Conservation (phyloP, 1,284 basidiomycete species). For the Marasmius sp. region DNA sequence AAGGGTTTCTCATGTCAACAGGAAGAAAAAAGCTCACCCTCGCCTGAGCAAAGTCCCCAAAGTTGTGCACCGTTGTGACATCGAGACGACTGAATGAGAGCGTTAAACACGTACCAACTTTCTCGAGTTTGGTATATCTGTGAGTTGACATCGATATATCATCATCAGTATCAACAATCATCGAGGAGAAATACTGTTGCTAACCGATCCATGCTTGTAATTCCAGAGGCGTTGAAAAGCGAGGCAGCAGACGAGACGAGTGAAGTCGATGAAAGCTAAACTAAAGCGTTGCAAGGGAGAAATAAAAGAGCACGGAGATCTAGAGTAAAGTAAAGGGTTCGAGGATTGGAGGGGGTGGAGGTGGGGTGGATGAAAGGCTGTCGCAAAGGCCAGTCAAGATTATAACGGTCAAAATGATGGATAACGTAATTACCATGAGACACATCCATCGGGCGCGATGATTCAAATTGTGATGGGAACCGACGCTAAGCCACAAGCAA, state of each 20-base stretch:
- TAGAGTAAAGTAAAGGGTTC: not conserved
- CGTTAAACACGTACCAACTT: slow-evolving; percentile 61
- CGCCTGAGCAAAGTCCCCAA: slow-evolving; percentile 35
- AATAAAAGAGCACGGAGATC: not conserved
- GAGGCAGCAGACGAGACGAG: not conserved
- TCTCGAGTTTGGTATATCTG: slow-evolving; percentile 71
- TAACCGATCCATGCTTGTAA: slow-evolving; percentile 40
- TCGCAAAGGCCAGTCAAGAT: not conserved
- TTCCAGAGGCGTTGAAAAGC: not conserved
- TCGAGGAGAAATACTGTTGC: slow-evolving; percentile 18
- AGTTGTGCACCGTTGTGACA: not conserved
- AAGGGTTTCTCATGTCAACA: slow-evolving; percentile 3
- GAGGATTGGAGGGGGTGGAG: slow-evolving; percentile 3
- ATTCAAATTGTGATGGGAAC: slow-evolving; percentile 8
- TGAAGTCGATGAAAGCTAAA: not conserved
- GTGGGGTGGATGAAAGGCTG: slow-evolving; percentile 1
- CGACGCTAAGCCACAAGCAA: slow-evolving; percentile 15
- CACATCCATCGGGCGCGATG: slow-evolving; percentile 3
- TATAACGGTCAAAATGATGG: slow-evolving; percentile 6
- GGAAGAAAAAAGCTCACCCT: slow-evolving; percentile 39
- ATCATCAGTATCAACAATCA: slow-evolving; percentile 17
- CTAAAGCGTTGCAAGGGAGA: not conserved
- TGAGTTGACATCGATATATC: slow-evolving; percentile 9
- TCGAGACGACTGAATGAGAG: slow-evolving; percentile 2
- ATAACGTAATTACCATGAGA: slow-evolving; percentile 26